These are phyloP conservation scores for Cyanodermella asteris DNA, from an alignment of 2,329 filamentous ascomycete genomes.

Conservation along the genomic window DNA sequence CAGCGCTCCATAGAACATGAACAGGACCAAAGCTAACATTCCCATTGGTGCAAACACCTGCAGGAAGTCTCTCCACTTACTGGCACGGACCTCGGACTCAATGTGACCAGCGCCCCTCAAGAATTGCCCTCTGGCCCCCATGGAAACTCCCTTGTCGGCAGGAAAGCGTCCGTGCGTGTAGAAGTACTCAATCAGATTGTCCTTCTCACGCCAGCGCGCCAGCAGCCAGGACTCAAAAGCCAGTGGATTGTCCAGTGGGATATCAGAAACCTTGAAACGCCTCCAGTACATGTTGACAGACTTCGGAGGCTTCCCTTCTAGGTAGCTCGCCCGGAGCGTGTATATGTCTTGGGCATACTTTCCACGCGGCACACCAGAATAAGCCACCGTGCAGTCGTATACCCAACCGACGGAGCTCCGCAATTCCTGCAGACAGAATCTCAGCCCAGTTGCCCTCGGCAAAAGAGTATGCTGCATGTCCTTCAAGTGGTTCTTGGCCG, in stretches of 20 bases:
- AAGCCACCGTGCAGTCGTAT: constrained; percentile 73
- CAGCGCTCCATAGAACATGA: constrained; percentile 13
- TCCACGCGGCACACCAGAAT: constrained; percentile 70
- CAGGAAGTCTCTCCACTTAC: constrained; percentile 17
- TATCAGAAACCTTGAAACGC: constrained; percentile 56
- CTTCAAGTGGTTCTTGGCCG: constrained; percentile 32
- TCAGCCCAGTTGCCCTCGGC: constrained; percentile 37
- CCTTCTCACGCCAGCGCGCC: constrained; percentile 80
- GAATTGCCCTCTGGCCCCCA: constrained; percentile 20
- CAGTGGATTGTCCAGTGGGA: constrained; percentile 53
- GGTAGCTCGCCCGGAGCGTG: constrained; percentile 66
- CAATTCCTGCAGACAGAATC: constrained; percentile 38
- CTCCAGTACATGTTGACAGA: constrained; percentile 97
- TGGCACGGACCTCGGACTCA: constrained; percentile 20
- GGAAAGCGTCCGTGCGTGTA: constrained; percentile 61
- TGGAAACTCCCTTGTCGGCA: constrained; percentile 33
- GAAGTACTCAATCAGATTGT: constrained; percentile 69
- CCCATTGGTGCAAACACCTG: constrained; percentile 15
- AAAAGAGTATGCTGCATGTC: constrained; percentile 38
- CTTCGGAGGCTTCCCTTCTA: constrained; percentile 72
- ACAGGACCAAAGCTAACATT: constrained; percentile 12
- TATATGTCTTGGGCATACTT: constrained; percentile 83
- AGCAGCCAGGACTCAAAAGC: constrained; percentile 70
- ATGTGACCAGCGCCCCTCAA: constrained; percentile 18
- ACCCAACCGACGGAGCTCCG: constrained; percentile 38